Conservation (phyloP, 805 yeast species). For the Sugiyamaella americana region DNA sequence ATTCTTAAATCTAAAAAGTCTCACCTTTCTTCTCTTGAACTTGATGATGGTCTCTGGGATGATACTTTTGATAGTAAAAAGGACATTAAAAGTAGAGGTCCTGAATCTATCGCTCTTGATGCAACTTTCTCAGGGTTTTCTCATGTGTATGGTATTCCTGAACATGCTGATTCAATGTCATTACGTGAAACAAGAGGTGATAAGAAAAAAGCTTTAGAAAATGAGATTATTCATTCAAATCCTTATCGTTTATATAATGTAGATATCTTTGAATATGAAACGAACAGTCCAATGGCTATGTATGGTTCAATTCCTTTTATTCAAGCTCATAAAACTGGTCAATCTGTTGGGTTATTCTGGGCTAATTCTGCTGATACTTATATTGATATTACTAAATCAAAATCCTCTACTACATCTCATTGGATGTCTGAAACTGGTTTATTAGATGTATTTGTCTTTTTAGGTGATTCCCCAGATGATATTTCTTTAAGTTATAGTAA, state of each 20-base stretch:
- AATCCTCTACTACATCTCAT: constrained; percentile 47
- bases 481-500: constrained; percentile 57
- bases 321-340: constrained; percentile 54
- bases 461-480: constrained; percentile 51
- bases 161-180: constrained; percentile 79
- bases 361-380: constrained; percentile 88
- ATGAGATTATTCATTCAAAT: constrained; percentile 33
- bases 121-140: constrained; percentile 53
- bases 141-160: constrained; percentile 91
- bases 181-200: constrained; percentile 57
- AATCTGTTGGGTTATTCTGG: constrained; percentile 82
- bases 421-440: constrained; percentile 94
- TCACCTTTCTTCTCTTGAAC: constrained; percentile 37
- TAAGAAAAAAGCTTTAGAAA: constrained; percentile 19
- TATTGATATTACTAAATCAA: constrained; percentile 52
- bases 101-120: constrained; percentile 84
- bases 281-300: constrained; percentile 80
- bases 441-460: constrained; percentile 63
- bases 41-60: constrained; percentile 56
- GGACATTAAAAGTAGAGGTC: constrained; percentile 61
- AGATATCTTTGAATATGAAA: constrained; percentile 90
- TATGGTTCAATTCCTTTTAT: constrained; percentile 92
- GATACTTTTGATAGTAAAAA: constrained; percentile 65
- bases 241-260: constrained; percentile 91
- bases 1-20: neutral